These are phyloP conservation scores for Cydonia oblonga DNA, from an alignment of 331 rosid species.

Conservation along the genomic window DNA sequence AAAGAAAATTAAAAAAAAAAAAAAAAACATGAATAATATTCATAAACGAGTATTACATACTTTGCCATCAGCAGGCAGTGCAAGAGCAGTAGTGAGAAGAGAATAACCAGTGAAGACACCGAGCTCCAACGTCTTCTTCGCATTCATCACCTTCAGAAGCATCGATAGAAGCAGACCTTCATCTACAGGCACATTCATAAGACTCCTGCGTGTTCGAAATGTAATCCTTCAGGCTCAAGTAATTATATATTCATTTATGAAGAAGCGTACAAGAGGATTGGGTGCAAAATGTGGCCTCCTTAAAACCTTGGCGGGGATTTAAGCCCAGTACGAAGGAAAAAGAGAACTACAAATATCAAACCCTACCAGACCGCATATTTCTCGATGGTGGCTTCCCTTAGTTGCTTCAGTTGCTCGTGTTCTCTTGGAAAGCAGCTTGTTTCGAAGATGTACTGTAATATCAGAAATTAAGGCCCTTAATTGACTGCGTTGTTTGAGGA, in stretches of 20 bases:
- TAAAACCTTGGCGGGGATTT: not conserved
- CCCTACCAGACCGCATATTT: conserved; percentile 1
- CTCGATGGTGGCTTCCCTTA: conserved; percentile 28
- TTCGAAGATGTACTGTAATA: conserved; percentile 30
- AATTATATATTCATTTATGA: not conserved
- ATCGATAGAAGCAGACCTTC: conserved; percentile 42
- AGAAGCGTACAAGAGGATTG: no score
- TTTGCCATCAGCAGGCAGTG: conserved; percentile 39
- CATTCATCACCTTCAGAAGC: conserved; percentile 47
- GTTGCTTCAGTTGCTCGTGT: conserved; percentile 44
- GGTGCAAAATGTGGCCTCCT: no score
- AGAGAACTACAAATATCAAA: not conserved
- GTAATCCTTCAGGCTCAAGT: not conserved
- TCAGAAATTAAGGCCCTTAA: not conserved
- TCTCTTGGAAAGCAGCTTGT: conserved; percentile 37
- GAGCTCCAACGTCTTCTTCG: conserved; percentile 45
- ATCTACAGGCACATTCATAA: conserved; percentile 41
- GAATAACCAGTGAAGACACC: conserved; percentile 67
- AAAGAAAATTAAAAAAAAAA: not conserved
- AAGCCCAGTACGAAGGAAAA: not conserved
- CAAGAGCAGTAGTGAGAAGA: conserved; percentile 54
- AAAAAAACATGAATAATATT: not conserved
- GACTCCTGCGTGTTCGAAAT: conserved; percentile 15
- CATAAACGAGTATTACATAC: not conserved
- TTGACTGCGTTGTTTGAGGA: not conserved